These are phyloP conservation scores for Schizothecium vesticola DNA, from an alignment of 495 filamentous ascomycete genomes.

Conservation along the genomic window DNA sequence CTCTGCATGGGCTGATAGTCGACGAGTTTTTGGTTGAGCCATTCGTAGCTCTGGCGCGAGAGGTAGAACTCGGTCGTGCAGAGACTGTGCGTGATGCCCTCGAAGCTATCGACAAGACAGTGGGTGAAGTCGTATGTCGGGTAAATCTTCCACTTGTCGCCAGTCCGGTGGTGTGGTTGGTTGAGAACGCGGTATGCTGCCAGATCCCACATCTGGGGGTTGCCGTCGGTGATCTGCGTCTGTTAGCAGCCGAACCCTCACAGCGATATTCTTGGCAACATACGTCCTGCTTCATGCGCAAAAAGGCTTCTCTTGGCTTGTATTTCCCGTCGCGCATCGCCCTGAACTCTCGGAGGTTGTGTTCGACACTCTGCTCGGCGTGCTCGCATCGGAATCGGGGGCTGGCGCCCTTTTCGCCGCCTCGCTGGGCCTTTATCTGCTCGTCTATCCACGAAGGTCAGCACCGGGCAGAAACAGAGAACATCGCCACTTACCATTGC, in stretches of 20 bases:
- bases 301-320: conserved; percentile 75
- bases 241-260: background rate
- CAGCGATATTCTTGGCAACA: background rate
- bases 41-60: conserved; percentile 43
- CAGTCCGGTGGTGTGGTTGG: conserved; percentile 67
- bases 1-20: conserved; percentile 79
- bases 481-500: conserved; percentile 19
- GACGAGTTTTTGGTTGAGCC: conserved; percentile 68
- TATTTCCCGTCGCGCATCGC: conserved; percentile 91
- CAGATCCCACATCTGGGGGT: conserved; percentile 71
- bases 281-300: conserved; percentile 83
- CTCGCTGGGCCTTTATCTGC: conserved; percentile 80
- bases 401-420: conserved; percentile 62
- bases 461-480: background rate
- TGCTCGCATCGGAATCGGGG: conserved; percentile 74
- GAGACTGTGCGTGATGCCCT: conserved; percentile 80
- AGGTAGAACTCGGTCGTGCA: conserved; percentile 75
- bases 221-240: conserved; percentile 41
- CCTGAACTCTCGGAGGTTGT: conserved; percentile 76
- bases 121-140: conserved; percentile 92
- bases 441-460: conserved; percentile 30
- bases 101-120: conserved; percentile 82
- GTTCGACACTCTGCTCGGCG: conserved; percentile 64
- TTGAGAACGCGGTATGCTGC: conserved; percentile 73
- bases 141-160: conserved; percentile 74